phyloP scores from a whole-genome alignment of 345 rosid species.

The Microthlaspi erraticum region DNA sequence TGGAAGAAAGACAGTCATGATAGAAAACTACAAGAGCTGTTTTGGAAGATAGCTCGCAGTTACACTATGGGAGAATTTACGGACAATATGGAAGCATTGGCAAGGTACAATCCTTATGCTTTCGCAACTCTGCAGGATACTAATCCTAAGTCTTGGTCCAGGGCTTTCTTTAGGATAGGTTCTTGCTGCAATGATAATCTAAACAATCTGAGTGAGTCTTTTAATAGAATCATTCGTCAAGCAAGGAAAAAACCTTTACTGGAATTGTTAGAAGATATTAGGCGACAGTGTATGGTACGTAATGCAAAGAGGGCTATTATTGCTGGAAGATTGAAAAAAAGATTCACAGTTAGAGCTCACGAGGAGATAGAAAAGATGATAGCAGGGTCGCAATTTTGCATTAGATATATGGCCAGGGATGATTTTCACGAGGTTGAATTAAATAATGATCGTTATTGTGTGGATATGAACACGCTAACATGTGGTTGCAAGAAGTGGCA shows the following conservation, averaged over 20 bases:
- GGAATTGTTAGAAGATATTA: not conserved
- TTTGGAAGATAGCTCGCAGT: conserved; percentile 4
- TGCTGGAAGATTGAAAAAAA: not conserved
- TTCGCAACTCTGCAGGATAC: not conserved
- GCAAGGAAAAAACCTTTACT: not conserved
- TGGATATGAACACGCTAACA: not conserved
- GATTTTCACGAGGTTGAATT: not conserved
- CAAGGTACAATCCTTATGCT: not conserved
- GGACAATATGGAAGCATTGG: not conserved
- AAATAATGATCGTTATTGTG: not conserved
- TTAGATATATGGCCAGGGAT: too few species aligned
- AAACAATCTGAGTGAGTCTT: not conserved
- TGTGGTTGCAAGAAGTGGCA: not conserved
- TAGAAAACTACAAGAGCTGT: not conserved
- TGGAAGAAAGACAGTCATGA: not conserved
- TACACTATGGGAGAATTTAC: not conserved
- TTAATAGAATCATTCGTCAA: not conserved
- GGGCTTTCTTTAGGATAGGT: conserved; percentile 4
- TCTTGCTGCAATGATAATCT: not conserved
- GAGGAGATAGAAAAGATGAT: not conserved
- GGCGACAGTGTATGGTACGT: not conserved
- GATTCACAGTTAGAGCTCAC: not conserved
- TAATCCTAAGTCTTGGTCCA: not conserved
- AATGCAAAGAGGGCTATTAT: not conserved
- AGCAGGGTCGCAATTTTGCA: too few species aligned